Base-by-base conservation (phyloP, 106 monocot species). In the Phalaenopsis equestris region DNA sequence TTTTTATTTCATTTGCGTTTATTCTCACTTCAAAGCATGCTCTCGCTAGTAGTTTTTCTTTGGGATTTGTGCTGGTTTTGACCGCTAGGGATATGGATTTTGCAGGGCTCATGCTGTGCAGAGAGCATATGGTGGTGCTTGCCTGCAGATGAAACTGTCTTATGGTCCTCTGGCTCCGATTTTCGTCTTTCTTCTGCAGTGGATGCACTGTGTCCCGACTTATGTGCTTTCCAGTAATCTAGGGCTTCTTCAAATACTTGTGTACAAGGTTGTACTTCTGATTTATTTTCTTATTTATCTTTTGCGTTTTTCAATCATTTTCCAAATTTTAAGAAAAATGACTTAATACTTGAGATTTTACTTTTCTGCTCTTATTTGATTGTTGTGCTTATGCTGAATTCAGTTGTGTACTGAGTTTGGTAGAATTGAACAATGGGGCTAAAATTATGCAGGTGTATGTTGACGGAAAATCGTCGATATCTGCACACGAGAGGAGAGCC, bases 101-200 rank as follows among this genome's bases (percentile, higher is more conserved):
- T 83, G 30, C 85, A 96, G 96, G 91, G 93, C 96, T 39, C 86
- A 88, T 78, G 83, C 90, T 64, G 76, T 96, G 75, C 88, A 88
- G 52, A 87, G 84, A 75, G 85, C 82, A 76, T 88, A 88, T 83
- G 96, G 96, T 36, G 96, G 93, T 9, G 81, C 90, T 19, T 91
- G 90, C 78, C 82, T 96, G 67, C 93, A 96, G 89, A 93, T 96
- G 93, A 96, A 87, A 80, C 65, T 96, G 42, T 90, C 91, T 5
- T 90, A 86, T 52, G 91, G 90, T 73, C 85, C 87, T 37, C 76
- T 91, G 55, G 87, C 93, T 8, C 89, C 91, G 9, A 39, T 96
- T n/a, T 87, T 88, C 68, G 75, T 93, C 39, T 96, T 84, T 78
- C 79, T 96, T 3, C 81, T 93, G 67, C 86, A 89, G 76, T 91